Percentiles rank a stretch among this genome's conserved stretches.
Evolutionary conservation across 2,329 filamentous ascomycete species (phyloP).

Genomic region (Ascochyta viciae-villosae): DNA sequence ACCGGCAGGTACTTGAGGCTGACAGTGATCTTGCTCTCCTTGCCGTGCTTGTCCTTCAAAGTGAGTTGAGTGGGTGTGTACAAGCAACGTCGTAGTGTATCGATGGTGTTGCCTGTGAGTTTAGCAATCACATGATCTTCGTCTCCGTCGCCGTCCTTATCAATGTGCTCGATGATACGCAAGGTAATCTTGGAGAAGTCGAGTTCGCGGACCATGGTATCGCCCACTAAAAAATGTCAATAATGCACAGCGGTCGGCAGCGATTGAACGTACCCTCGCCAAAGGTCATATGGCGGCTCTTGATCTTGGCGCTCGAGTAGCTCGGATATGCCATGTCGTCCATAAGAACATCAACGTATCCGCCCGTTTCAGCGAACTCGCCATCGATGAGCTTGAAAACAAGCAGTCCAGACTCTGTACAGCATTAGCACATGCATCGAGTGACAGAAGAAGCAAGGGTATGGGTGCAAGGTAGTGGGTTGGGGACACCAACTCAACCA

Average conservation of each 20-base stretch:
- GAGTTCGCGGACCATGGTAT: conserved; percentile 95
- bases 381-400: conserved; percentile 95
- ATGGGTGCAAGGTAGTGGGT: conserved; percentile 23
- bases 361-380: conserved; percentile 77
- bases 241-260: neutral
- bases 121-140: conserved; percentile 81
- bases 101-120: conserved; percentile 82
- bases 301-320: conserved; percentile 80
- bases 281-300: conserved; percentile 72
- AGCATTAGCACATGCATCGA: conserved; percentile 42
- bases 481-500: conserved; percentile 38
- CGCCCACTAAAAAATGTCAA: conserved; percentile 66
- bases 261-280: conserved; percentile 70
- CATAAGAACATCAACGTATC: conserved; percentile 85
- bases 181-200: conserved; percentile 94
- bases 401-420: conserved; percentile 81
- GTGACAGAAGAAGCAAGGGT: conserved; percentile 19
- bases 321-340: conserved; percentile 94
- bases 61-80: conserved; percentile 88
- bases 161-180: conserved; percentile 80
- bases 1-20: conserved; percentile 95
- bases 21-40: conserved; percentile 80
- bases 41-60: conserved; percentile 79
- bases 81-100: conserved; percentile 87
- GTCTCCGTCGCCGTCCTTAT: conserved; percentile 72